Evolutionary conservation across 345 rosid genomes (phyloP), one percentile per base, ranked within the genome.

Genomic region (Citrus maxima): DNA sequence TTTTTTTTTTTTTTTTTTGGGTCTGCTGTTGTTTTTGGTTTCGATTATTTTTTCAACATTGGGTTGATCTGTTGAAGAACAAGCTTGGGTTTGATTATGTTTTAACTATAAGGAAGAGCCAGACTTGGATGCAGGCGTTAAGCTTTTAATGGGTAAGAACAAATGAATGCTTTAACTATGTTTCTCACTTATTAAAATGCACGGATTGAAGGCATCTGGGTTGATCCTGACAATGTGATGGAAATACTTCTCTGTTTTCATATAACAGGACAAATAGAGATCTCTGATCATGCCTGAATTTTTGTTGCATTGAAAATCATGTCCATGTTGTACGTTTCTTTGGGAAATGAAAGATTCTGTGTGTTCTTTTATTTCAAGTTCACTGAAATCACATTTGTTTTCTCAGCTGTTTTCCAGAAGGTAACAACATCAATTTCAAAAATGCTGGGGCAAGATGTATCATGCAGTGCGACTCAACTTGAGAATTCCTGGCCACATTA

Each of bases 131-230:
- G 91, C 46, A 40, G 46, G 13, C 3, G 1, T 40, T 0, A 83
- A 61, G 90, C 94, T 55, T 49, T 90, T 75, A 90, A 89, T 80
- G 85, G 93, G 97, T 91, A 10, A 21, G 77, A 22, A 9, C 16
- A 56, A 72, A 54, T 55, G 18, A 51, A 71, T 51, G 74, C 4
- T 4, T 69, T 24, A 46, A 69, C 73, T 12, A 46, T 18, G 14
- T 14, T 70, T 51, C 40, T 70, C 37, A 18, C 6, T 27, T 40
- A 7, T 22, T 5, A 1, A 14, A 10, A 4, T 10, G 32, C 32
- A n/a, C 22, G 8, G 4, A 22, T 56, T 35, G 22, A 72, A 34
- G 38, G 6, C 9, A 9, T 16, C 1, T 49, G 22, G 1, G 7
- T 40, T 25, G 34, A 56, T 56, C 60, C 60, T 56, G 34, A 61